Evolutionary conservation across 495 filamentous ascomycete genomes (phyloP), one percentile per base, ranked within the genome.

Genomic region (Talaromyces nanjingensis): DNA sequence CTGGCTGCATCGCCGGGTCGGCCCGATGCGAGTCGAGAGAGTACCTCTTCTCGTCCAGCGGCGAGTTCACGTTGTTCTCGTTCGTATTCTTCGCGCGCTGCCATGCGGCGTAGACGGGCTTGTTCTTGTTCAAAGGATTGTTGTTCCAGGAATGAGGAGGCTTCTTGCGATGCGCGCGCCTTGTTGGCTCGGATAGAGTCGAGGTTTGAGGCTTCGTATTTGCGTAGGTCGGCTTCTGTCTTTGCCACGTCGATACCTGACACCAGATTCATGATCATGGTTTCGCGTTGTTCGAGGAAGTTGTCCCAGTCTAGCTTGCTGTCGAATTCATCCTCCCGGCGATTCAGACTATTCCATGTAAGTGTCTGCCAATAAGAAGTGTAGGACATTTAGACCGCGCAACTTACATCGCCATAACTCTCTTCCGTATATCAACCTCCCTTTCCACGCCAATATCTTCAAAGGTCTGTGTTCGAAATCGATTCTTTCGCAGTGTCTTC

Each of bases 271-370:
- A 92, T 92, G 20, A 92, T 92, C 59, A 96, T 83, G 65, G 89
- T 85, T 78, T 99, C 94, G 29, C 97, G 90, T 67, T 90, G 86
- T 74, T 98, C 91, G 29, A 98, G 86, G 77, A 98, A 97, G 74
- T 98, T 87, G 76, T 98, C 96, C 77, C 87, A 98, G 65, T 86
- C 89, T 47, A 80, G 79, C 64, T 96, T 81, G 1, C 83, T 85
- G 67, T 90, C 86, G 70, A 98, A 99, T 73, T 99, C 96, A 64
- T 96, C 90, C 79, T 96, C 86, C 9, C 85, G 83, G 66, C 88
- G 85, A 77, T 98, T 97, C 76, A 97, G 92, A 33, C 81, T 84
- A 31, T 60, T 59, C 27, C 31, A 27, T 4, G 22, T 56, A 42
- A 42, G 37, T n/a, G 2, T 42, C 12, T 16, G 37, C 37, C 14